Base-by-base conservation (phyloP, 192 early-diverging fungal species). In the Coemansia umbellata region DNA sequence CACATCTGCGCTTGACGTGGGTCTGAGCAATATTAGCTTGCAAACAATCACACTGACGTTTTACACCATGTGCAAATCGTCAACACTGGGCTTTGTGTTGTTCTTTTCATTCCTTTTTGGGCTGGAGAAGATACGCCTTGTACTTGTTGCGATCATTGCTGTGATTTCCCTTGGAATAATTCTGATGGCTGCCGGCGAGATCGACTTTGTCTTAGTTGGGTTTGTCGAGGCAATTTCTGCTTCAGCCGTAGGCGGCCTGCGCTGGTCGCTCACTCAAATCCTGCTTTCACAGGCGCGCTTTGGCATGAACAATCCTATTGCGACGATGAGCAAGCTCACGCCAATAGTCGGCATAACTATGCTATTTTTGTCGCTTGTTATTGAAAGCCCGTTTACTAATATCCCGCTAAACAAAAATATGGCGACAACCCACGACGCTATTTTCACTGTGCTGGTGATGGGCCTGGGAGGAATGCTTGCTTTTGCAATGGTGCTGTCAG, bases 51-150 rank as follows among this genome's bases (percentile, higher is more conserved):
- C 94, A 8, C 82, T 97, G 30, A 85, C 91, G 1, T 95, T 97
- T 60, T 93, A 93, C 77, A 97, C 88, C 47, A 90, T 90, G 87
- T 86, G 86, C 72, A 90, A 90, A 63, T 88, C 87, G 3, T 87
- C 88, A 8, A 81, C 80, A 2, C 73, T 85, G 44, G 82, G 83
- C 1, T 88, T 87, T 58, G 84, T 89, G n/a, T 80, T 97, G 22
- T 53, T 97, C 13, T 97, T 97, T 69, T 91, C 94, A 3, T 92
- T 94, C 51, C 53, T 88, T 2, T 97, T 97, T 78, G 80, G 82
- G 10, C 77, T 97, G 54, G 94, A 97, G 64, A 62, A 75, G 26
- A 83, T 87, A 5, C 88, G 84, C 1, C 81, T 82, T 71, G 79
- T 60, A 36, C 72, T 95, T 15, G 78, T 85, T 19, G 81, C 64